Evolutionary conservation across 768 basidiomycete species (phyloP).

Genomic region (Tremella mesenterica): DNA sequence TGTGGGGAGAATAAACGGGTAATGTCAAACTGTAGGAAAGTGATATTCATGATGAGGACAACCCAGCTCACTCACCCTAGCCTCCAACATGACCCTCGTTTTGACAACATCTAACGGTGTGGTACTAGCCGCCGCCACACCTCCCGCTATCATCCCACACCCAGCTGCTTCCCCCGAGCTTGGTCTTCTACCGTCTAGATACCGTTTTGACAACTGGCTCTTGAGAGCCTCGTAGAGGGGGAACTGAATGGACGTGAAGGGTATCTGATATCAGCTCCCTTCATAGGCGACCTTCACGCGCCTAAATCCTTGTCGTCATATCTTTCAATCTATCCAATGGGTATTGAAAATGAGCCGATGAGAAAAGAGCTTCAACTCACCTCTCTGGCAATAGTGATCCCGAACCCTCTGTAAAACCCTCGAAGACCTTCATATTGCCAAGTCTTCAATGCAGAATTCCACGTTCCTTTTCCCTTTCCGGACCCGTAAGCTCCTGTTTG

Average conservation of each 20-base stretch:
- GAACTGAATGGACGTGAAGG: slow-evolving; percentile 92
- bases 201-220: slow-evolving; percentile 51
- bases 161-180: slow-evolving; percentile 52
- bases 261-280: slow-evolving; percentile 55
- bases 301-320: too few species aligned
- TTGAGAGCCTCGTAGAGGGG: slow-evolving; percentile 90
- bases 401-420: slow-evolving; percentile 85
- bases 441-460: slow-evolving; percentile 40
- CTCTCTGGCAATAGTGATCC: slow-evolving; percentile 65
- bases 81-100: slow-evolving; percentile 91
- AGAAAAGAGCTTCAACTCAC: slow-evolving; percentile 41
- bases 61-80: slow-evolving; percentile 56
- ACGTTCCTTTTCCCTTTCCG: slow-evolving; percentile 31
- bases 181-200: slow-evolving; percentile 52
- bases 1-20: too few species aligned
- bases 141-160: slow-evolving; percentile 87
- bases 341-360: too few species aligned
- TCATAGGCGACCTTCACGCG: too few species aligned
- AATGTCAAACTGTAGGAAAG: not conserved
- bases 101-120: slow-evolving; percentile 96
- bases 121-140: slow-evolving; percentile 75
- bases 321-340: too few species aligned
- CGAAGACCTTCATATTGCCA: slow-evolving; percentile 55
- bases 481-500: slow-evolving; percentile 72
- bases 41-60: not conserved